Conservation (phyloP, 352 stramenopile species). For the Lagenidium giganteum region DNA sequence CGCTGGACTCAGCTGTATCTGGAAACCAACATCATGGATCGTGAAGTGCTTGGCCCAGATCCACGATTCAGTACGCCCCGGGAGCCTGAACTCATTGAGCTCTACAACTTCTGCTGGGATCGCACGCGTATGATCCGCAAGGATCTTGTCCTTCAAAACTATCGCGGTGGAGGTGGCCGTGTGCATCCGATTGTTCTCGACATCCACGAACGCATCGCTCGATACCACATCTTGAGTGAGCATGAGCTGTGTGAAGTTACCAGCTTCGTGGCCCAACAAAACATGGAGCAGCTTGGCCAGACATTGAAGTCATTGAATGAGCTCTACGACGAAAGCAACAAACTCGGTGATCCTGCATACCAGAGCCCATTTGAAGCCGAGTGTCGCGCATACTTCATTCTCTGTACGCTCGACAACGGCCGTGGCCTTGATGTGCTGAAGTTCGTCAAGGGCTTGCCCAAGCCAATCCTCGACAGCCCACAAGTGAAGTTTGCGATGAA, state of each 20-base stretch:
- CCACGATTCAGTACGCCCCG: slow-evolving; percentile 53
- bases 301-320: slow-evolving; percentile 77
- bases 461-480: slow-evolving; percentile 37
- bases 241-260: slow-evolving; percentile 82
- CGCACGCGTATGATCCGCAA: slow-evolving; percentile 93
- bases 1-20: slow-evolving; percentile 68
- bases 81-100: slow-evolving; percentile 54
- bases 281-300: slow-evolving; percentile 78
- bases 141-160: slow-evolving; percentile 94
- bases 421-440: slow-evolving; percentile 69
- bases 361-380: slow-evolving; percentile 68
- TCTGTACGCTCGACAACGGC: slow-evolving; percentile 70
- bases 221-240: slow-evolving; percentile 91
- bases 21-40: slow-evolving; percentile 70
- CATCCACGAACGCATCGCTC: slow-evolving; percentile 90
- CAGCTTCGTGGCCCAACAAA: slow-evolving; percentile 74
- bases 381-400: slow-evolving; percentile 69
- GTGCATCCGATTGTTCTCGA: slow-evolving; percentile 87
- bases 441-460: slow-evolving; percentile 59
- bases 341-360: slow-evolving; percentile 33
- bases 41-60: slow-evolving; percentile 43
- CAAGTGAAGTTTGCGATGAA: slow-evolving; percentile 76
- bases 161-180: slow-evolving; percentile 85
- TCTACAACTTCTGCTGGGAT: slow-evolving; percentile 96
- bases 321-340: slow-evolving; percentile 67